These are phyloP conservation scores for Tolypocladium cylindrosporum DNA, from an alignment of 2,329 filamentous ascomycete genomes.

Conservation along the genomic window DNA sequence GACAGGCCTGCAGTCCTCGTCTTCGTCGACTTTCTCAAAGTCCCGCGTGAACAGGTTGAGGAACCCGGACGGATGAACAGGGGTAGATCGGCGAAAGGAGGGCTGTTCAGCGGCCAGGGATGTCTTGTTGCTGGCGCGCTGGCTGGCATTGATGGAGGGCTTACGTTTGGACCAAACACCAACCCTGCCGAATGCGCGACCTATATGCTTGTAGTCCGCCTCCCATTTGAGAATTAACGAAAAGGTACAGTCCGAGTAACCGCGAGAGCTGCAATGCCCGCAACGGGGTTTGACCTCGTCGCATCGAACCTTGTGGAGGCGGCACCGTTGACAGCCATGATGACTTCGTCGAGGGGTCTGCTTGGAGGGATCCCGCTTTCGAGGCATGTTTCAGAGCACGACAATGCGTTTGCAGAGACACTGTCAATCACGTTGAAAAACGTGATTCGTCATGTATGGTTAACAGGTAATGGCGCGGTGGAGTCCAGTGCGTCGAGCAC, in stretches of 20 bases:
- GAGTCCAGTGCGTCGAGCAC: not conserved
- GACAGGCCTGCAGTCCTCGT: not conserved
- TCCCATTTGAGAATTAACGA: conserved; percentile 15
- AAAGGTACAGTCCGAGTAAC: conserved; percentile 7
- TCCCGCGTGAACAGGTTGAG: not conserved
- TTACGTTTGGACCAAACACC: conserved; percentile 17
- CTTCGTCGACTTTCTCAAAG: not conserved
- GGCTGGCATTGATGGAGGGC: not conserved
- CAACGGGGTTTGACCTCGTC: conserved; percentile 11
- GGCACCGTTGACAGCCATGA: conserved; percentile 13
- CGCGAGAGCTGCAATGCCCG: conserved; percentile 9
- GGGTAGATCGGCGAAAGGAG: not conserved
- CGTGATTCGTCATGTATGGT: not conserved
- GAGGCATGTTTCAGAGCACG: not conserved
- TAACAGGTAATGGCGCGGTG: not conserved
- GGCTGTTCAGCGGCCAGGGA: not conserved
- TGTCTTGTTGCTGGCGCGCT: not conserved
- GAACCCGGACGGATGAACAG: not conserved
- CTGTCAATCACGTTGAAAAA: not conserved
- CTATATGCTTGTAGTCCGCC: conserved; percentile 13
- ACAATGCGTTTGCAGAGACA: not conserved
- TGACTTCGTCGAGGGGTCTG: conserved; percentile 9
- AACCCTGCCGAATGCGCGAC: conserved; percentile 17
- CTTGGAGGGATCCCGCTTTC: conserved; percentile 3
- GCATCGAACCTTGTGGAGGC: conserved; percentile 12